Evolutionary conservation across 1,139 yeast species (phyloP), one percentile per base, ranked within the genome.

Genomic region (Pichia sp.): DNA sequence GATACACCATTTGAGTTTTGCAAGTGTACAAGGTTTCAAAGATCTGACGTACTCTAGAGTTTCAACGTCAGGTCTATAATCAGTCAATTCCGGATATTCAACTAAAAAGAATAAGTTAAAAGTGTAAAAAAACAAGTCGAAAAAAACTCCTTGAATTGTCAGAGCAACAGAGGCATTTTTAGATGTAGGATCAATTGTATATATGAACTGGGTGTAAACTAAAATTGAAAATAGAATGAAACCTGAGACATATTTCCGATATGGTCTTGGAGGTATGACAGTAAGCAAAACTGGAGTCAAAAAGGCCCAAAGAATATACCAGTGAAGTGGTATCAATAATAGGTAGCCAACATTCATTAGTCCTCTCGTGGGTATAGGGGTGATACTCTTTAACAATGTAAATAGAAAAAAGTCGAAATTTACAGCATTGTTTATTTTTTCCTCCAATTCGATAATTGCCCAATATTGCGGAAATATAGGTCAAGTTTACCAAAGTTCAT

Each of bases 71-170:
- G 43, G 37, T 37, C 52, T 40, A 38, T 44, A 51, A 35, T 52
- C 53, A 3, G 42, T 38, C 2, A 48, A 37, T 33, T 52, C 55
- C 4, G 55, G 55, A 33, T 48, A 52, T 38, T 52, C 54, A 7
- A 36, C 45, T 4, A 52, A 36, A 4, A 45, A 35, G 37, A 51
- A 51, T 1, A 51, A 5, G 11, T 46, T 47, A 5, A 45, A 31
- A 1, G 55, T 51, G 32, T 49, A 43, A 5, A 52, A 46, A 29
- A 43, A 47, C 9, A 50, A 29, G 5, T 49, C 42, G 3, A 41
- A 37, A 9, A 52, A 38, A 4, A 48, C 37, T 1, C 55, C 55
- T 38, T 50, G 53, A 2, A 49, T 6, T 5, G 50, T 32, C 29
- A 45, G 27, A 3, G 52, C 44, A 23, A 52, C 16, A 9, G 48